Conservation (phyloP, 2,329 filamentous ascomycete genomes). For the Cercospora sesami region DNA sequence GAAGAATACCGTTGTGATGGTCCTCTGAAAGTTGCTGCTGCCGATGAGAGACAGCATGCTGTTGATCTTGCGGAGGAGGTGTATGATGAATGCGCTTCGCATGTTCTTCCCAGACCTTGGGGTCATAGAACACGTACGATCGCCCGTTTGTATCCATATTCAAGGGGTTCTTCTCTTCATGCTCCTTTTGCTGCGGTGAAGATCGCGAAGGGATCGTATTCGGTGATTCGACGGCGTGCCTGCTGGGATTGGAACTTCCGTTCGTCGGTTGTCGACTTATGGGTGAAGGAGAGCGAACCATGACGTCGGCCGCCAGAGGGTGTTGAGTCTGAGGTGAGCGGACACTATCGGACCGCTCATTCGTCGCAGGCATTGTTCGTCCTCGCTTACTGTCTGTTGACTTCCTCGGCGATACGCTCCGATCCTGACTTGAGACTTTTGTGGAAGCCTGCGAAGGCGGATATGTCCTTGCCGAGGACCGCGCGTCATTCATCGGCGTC, state of each 20-base stretch:
- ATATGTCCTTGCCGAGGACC: slow-evolving; percentile 5
- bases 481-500: slow-evolving; percentile 48
- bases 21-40: slow-evolving; percentile 27
- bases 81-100: slow-evolving; percentile 24
- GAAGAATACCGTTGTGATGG: background rate
- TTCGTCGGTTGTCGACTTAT: slow-evolving; percentile 11
- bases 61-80: slow-evolving; percentile 17
- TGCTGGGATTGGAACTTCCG: slow-evolving; percentile 1
- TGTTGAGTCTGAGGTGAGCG: slow-evolving; percentile 10
- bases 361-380: slow-evolving; percentile 12
- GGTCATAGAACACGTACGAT: slow-evolving; percentile 57
- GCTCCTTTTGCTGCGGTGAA: slow-evolving; percentile 18
- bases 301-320: slow-evolving; percentile 23
- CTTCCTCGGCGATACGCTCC: slow-evolving; percentile 54
- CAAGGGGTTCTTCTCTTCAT: slow-evolving; percentile 32
- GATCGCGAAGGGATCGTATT: background rate
- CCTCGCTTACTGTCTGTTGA: slow-evolving; percentile 32
- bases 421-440: slow-evolving; percentile 30
- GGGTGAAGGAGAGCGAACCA: slow-evolving; percentile 24
- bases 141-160: slow-evolving; percentile 50
- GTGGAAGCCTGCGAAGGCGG: slow-evolving; percentile 14
- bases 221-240: background rate
- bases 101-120: slow-evolving; percentile 34
- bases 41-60: background rate
- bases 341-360: background rate